phyloP scores from a whole-genome alignment of 2,329 filamentous ascomycete species.

The Xylariaceae sp. region DNA sequence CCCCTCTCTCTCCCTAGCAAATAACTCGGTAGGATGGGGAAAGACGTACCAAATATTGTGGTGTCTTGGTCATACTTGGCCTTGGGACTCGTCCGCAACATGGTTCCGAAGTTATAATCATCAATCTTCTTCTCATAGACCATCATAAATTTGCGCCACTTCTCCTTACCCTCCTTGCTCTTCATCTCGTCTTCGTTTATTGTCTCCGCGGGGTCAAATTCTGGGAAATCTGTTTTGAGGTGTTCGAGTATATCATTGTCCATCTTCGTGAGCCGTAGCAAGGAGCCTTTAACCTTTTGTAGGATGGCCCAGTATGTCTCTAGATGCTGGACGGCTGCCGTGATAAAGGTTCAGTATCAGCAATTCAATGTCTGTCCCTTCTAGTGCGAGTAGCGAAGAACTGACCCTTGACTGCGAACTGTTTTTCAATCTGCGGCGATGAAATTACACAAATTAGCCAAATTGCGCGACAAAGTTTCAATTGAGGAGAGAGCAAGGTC shows the following conservation, averaged over 20 bases:
- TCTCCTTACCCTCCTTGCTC: slow-evolving; percentile 90
- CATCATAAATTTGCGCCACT: slow-evolving; percentile 92
- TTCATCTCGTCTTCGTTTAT: slow-evolving; percentile 96
- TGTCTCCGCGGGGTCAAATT: slow-evolving; percentile 75
- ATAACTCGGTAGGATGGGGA: not conserved
- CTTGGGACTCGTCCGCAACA: slow-evolving; percentile 73
- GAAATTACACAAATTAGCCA: not conserved
- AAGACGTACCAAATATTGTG: slow-evolving; percentile 76
- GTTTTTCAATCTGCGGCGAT: slow-evolving; percentile 79
- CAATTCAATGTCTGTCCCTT: not conserved
- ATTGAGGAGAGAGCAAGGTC: not conserved
- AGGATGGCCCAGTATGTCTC: slow-evolving; percentile 96
- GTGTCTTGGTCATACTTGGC: slow-evolving; percentile 81
- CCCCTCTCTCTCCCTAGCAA: slow-evolving; percentile 38
- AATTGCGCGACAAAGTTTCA: not conserved
- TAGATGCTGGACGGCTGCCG: slow-evolving; percentile 80
- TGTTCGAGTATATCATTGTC: slow-evolving; percentile 94
- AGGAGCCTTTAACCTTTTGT: slow-evolving; percentile 82
- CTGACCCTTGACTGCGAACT: slow-evolving; percentile 94
- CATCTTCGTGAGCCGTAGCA: slow-evolving; percentile 82
- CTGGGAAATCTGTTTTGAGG: slow-evolving; percentile 81
- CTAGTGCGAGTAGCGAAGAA: not conserved
- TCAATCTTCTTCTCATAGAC: slow-evolving; percentile 90
- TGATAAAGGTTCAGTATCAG: slow-evolving; percentile 1
- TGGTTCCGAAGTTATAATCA: slow-evolving; percentile 97